A percentile compares a stretch with the other conserved stretches of the same genome.
phyloP scores from a whole-genome alignment of 1,284 basidiomycete genomes.

The Fistulinella cinereoalba region DNA sequence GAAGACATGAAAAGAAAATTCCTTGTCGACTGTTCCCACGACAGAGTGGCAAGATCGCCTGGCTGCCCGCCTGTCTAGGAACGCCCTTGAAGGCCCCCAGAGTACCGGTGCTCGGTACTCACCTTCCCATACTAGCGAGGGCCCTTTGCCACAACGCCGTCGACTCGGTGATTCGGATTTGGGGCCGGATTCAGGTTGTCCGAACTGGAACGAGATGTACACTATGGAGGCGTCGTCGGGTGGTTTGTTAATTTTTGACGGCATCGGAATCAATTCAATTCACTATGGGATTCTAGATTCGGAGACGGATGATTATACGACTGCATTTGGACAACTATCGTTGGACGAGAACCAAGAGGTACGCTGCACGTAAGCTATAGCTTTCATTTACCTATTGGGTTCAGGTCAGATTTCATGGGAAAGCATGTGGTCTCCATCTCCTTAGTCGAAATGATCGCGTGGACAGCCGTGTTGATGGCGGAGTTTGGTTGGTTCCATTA shows the following conservation, averaged over 20 bases:
- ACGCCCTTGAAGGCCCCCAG: constrained; percentile 17
- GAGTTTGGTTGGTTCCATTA: constrained; percentile 59
- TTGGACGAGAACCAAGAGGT: constrained; percentile 81
- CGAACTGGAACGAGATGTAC: constrained; percentile 56
- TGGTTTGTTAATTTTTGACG: constrained; percentile 11
- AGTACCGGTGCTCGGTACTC: constrained; percentile 17
- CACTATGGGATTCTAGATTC: constrained; percentile 13
- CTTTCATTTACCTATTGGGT: constrained; percentile 7
- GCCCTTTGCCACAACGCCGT: constrained; percentile 43
- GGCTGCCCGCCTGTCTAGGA: constrained; percentile 48
- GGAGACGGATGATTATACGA: constrained; percentile 26
- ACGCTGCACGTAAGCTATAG: constrained; percentile 5
- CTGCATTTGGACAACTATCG: constrained; percentile 71
- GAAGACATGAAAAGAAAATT: constrained; percentile 44
- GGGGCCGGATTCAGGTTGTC: constrained; percentile 10
- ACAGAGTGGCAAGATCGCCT: constrained; percentile 76
- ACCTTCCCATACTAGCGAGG: constrained; percentile 21
- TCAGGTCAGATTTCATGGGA: constrained; percentile 74
- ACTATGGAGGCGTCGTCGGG: constrained; percentile 46
- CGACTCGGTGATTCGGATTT: constrained; percentile 34
- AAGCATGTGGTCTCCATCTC: constrained; percentile 73
- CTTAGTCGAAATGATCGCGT: constrained; percentile 62
- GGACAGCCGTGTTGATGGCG: constrained; percentile 67
- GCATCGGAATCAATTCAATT: constrained; percentile 1
- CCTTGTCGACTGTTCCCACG: constrained; percentile 61